Evolutionary conservation across 495 filamentous ascomycete genomes (phyloP).

Genomic region (Aspergillus incahuasiensis): DNA sequence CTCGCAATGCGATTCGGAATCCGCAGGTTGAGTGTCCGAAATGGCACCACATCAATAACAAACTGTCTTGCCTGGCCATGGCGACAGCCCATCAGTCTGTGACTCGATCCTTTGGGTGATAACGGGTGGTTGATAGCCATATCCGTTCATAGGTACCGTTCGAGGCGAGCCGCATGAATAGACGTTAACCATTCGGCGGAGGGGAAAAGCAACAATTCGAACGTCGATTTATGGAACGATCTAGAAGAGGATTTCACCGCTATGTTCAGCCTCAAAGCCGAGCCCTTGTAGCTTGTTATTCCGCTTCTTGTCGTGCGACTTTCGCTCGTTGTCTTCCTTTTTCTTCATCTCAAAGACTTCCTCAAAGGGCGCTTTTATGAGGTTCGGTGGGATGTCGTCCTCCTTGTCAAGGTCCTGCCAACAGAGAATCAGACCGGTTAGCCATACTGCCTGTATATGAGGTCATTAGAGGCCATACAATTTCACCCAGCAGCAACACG

Average conservation of each 20-base stretch:
- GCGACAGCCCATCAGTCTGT: neutral
- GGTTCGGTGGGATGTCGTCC: conserved; percentile 72
- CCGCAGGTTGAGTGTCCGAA: neutral
- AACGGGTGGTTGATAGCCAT: neutral
- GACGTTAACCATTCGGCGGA: conserved; percentile 1
- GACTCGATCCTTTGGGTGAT: neutral
- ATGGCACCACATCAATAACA: neutral
- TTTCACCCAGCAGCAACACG: conserved; percentile 85
- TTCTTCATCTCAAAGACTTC: conserved; percentile 70
- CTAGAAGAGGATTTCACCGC: conserved; percentile 68
- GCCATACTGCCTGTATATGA: neutral
- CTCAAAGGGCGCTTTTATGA: conserved; percentile 60
- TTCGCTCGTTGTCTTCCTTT: conserved; percentile 60
- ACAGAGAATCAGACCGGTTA: conserved; percentile 9
- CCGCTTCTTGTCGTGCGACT: conserved; percentile 65
- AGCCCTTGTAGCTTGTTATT: conserved; percentile 62
- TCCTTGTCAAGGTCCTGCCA: conserved; percentile 83
- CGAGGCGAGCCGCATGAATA: neutral
- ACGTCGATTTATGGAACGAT: neutral
- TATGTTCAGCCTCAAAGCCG: conserved; percentile 85
- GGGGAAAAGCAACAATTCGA: conserved; percentile 1
- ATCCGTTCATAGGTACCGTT: neutral
- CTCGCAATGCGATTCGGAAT: neutral
- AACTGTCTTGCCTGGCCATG: neutral
- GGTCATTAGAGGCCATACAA: conserved; percentile 46